phyloP scores from a whole-genome alignment of 176 grass and related monocot species.

The Dendrocalamus sinicus region DNA sequence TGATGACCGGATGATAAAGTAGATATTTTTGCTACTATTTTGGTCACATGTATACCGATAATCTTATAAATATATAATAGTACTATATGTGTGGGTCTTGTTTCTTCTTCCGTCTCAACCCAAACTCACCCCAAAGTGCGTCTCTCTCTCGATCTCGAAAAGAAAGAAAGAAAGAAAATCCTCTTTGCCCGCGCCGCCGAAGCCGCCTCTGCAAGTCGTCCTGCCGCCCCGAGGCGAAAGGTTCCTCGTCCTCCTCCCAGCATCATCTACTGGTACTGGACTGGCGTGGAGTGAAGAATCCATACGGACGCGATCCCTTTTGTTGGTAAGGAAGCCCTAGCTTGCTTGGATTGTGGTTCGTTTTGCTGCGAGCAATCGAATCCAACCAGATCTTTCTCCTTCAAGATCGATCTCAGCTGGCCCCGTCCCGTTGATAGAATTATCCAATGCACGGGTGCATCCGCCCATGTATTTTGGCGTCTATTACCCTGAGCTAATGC shows the following conservation, averaged over 20 bases:
- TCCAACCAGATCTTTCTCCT: not conserved
- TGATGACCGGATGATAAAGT: too few species aligned
- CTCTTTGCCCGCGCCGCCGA: not conserved
- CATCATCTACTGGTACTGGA: not conserved
- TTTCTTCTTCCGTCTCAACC: too few species aligned
- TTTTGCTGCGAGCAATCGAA: not conserved
- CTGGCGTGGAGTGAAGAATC: not conserved
- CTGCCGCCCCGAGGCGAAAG: not conserved
- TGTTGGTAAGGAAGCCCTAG: constrained; percentile 20
- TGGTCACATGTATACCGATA: too few species aligned
- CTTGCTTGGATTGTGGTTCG: not conserved
- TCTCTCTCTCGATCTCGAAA: too few species aligned
- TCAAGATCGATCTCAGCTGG: not conserved
- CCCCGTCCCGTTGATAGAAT: not conserved
- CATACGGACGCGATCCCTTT: not conserved
- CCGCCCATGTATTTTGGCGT: not conserved
- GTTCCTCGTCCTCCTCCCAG: not conserved
- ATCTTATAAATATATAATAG: too few species aligned
- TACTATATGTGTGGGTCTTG: too few species aligned
- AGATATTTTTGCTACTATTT: too few species aligned
- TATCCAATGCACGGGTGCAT: not conserved
- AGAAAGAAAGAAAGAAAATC: too few species aligned
- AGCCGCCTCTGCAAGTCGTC: not conserved
- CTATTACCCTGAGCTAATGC: not conserved
- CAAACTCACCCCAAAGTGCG: too few species aligned